A percentile compares a stretch with the other conserved stretches of the same genome.
phyloP scores from a whole-genome alignment of 768 basidiomycete genomes.

The Ramaria rubella region DNA sequence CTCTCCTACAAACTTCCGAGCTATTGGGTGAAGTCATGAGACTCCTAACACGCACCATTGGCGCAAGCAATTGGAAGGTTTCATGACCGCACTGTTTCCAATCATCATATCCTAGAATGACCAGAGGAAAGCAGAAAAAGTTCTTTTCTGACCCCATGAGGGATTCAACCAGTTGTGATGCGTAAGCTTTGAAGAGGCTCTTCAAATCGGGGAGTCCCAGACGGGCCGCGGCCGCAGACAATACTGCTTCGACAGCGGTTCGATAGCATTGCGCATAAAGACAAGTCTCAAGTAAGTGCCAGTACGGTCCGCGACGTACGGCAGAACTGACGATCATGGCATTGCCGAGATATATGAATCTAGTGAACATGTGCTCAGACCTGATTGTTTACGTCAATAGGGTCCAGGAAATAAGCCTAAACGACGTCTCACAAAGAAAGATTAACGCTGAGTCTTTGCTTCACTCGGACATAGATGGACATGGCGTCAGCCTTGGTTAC shows the following conservation, averaged over 20 bases:
- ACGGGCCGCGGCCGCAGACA: constrained; percentile 55
- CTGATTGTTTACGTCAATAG: constrained; percentile 30
- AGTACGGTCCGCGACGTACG: constrained; percentile 76
- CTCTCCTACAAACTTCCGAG: constrained; percentile 26
- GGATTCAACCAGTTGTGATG: constrained; percentile 66
- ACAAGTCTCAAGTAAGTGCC: constrained; percentile 77
- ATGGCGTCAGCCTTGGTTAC: constrained; percentile 29
- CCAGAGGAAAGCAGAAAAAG: constrained; percentile 58
- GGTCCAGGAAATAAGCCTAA: background rate
- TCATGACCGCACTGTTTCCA: constrained; percentile 60
- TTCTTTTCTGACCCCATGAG: constrained; percentile 46
- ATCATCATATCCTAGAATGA: constrained; percentile 69
- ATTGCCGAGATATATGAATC: constrained; percentile 64
- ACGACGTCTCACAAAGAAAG: constrained; percentile 41
- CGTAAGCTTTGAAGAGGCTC: constrained; percentile 71
- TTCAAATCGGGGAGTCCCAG: constrained; percentile 59
- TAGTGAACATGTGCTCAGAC: constrained; percentile 70
- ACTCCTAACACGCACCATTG: constrained; percentile 45
- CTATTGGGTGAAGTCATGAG: constrained; percentile 24
- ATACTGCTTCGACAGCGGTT: constrained; percentile 39
- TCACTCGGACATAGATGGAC: constrained; percentile 43
- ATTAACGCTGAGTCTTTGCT: constrained; percentile 36
- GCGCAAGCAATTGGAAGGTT: constrained; percentile 60
- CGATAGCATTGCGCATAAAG: constrained; percentile 29
- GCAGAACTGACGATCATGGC: constrained; percentile 73